Percentiles rank a stretch among this genome's conserved stretches.
These are phyloP conservation scores for Irpex rosettiformis DNA, from an alignment of 1,284 basidiomycete genomes.

Conservation along the genomic window DNA sequence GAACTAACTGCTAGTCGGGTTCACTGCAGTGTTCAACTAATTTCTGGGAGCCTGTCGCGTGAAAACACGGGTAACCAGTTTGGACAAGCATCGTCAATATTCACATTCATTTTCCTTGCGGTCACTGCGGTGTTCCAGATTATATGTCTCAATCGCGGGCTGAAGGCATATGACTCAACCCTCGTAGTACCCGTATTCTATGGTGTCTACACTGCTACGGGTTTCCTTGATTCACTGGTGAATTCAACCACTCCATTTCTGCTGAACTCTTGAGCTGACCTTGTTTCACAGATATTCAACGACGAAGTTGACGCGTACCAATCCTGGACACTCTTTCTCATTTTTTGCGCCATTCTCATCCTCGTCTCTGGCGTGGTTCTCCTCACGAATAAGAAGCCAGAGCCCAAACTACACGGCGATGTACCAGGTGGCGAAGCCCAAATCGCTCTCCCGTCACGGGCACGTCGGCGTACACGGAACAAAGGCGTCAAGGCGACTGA, in stretches of 20 bases:
- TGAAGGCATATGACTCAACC: conserved; percentile 77
- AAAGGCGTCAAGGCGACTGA: conserved; percentile 21
- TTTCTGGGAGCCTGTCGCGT: conserved; percentile 71
- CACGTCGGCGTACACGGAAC: conserved; percentile 15
- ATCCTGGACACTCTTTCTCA: conserved; percentile 82
- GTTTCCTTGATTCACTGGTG: conserved; percentile 26
- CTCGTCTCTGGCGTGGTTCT: conserved; percentile 86
- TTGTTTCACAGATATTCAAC: conserved; percentile 58
- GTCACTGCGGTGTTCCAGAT: conserved; percentile 86
- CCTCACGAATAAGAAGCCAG: conserved; percentile 82
- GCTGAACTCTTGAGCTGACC: conserved; percentile 13
- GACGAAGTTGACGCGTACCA: conserved; percentile 80
- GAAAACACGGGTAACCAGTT: conserved; percentile 85
- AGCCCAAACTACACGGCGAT: conserved; percentile 26
- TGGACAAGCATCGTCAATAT: conserved; percentile 74
- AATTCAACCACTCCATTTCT: conserved; percentile 5
- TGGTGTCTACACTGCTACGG: conserved; percentile 61
- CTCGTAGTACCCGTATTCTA: conserved; percentile 75
- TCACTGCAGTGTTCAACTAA: conserved; percentile 61
- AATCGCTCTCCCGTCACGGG: conserved; percentile 4
- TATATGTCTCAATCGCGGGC: conserved; percentile 83
- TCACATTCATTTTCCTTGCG: conserved; percentile 79
- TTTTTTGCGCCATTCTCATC: conserved; percentile 80
- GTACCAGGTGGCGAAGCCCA: conserved; percentile 14
- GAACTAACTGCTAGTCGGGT: not conserved